Evolutionary conservation across 148 eudicot species (phyloP), one percentile per base, ranked within the genome.

Genomic region (Rhododendron williamsianum): DNA sequence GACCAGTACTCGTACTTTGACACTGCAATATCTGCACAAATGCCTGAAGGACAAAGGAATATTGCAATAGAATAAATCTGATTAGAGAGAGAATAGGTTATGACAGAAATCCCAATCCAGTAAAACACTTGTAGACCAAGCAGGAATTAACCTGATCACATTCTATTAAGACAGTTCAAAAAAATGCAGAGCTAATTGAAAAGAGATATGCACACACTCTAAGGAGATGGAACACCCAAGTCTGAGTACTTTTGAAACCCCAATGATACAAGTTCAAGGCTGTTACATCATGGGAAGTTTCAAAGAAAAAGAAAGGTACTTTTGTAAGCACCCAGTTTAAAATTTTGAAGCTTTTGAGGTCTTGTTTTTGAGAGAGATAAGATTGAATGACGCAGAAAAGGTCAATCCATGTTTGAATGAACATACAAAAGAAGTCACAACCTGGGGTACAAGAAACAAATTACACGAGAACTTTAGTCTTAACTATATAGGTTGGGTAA

Each of bases 1-100:
- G 99, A 97, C 99, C 99, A 97, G 79, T 92, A 92, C 77, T 94
- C 99, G 87, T 93, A 89, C 94, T 95, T 95, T 76, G 94, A 88
- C 46, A 89, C 93, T 56, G 98, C 94, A 87, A 97, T 93, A 92
- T 95, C 99, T 49, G 95, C 94, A 92, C 96, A 94, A 78, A 97
- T 91, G 81, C 98, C 99, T 97, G 90, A 81, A 79, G 49, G 79
- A 56, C 72, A 76, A 72, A 35, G 30, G 76, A 78, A 84, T 13
- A 65, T 23, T 33, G 76, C 27, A 5, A 76, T 82, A 76, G 48
- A 73, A 35, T 19, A 19, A 19, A 72, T 73, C 30, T 43, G 51
- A 23, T 77, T 43, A 18, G 79, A 16, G 79, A 16, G 78, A 36
- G 46, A 7, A 36, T 35, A 36, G 36, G 36, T 8, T 74, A 38